Evolutionary conservation across 1,284 basidiomycete genomes (phyloP), one percentile per base, ranked within the genome.

Genomic region (Rhizoctonia solani): DNA sequence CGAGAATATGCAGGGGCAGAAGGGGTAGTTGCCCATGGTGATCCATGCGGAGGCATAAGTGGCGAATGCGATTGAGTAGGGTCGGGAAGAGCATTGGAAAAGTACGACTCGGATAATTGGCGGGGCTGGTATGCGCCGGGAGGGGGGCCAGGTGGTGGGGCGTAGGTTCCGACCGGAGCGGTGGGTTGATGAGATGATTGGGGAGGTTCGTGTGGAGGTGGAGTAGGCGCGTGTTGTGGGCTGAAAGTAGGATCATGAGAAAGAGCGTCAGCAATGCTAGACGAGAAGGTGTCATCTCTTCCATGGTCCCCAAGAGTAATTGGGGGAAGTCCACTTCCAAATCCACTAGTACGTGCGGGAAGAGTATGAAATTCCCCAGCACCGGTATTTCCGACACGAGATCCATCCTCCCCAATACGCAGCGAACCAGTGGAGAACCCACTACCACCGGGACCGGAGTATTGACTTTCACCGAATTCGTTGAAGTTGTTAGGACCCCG

Each of bases 101-200:
- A 68, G 81, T 8, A 82, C 81, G 1, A 91, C 80, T 74, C 88
- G 87, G 16, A 68, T 6, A 32, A 16, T 39, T 16, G 42, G 41
- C 50, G 56, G 21, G 50, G 41, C 16, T 54, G 39, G 3, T 34
- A 19, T 11, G 44, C 27, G 2, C 47, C 67, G 8, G 67, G 54
- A 3, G 67, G 67, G 4, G 49, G 50, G 19, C 59, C 67, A n/a
- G 74, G 19, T 30, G 71, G 34, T 19, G 75, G 76, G 1, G 76
- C 73, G 44, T 74, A 74, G 9, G 75, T 72, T 56, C 74, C 74
- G 56, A 74, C 70, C 30, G 59, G 68, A 16, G 73, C 73, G 50
- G 72, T 72, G 59, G 69, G 69, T 66, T 72, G 75, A 47, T 73
- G 75, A 21, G 49, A 68, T 2, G 69, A 49, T 32, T 72, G n/a